Conservation (phyloP, 208 protist species). For the Crithidia mellificae region DNA sequence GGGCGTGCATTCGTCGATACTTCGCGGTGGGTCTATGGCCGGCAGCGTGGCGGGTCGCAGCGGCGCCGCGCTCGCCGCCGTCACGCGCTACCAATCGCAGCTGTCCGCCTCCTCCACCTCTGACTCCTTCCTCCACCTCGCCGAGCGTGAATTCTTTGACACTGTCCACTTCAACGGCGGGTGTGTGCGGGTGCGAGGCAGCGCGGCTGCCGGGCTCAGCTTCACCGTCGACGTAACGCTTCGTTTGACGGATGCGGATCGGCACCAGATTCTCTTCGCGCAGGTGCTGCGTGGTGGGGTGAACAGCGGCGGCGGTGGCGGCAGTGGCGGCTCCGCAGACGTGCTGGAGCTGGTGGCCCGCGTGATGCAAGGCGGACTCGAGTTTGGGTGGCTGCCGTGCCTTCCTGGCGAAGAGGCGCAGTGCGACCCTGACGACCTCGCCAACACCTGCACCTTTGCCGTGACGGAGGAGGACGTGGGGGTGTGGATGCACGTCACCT, state of each 20-base stretch:
- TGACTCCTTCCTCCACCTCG: conserved; percentile 14
- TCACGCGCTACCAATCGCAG: conserved; percentile 13
- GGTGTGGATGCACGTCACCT: conserved; percentile 71
- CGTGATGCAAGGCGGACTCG: conserved; percentile 40
- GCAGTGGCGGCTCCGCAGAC: conserved; percentile 3
- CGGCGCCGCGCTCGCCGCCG: neutral
- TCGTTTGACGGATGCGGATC: conserved; percentile 43
- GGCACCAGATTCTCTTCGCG: conserved; percentile 75
- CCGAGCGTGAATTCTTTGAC: conserved; percentile 33
- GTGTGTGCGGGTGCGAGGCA: conserved; percentile 55
- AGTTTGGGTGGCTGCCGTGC: conserved; percentile 63
- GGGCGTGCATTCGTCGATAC: no score
- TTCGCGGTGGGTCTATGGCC: no score
- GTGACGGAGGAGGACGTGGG: conserved; percentile 18
- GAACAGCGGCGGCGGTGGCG: neutral
- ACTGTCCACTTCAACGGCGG: conserved; percentile 75
- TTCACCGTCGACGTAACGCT: conserved; percentile 80
- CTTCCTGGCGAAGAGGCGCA: conserved; percentile 21
- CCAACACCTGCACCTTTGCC: conserved; percentile 24
- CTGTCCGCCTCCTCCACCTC: conserved; percentile 26
- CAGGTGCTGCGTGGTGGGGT: conserved; percentile 34
- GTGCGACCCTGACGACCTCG: conserved; percentile 11
- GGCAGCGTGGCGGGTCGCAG: neutral
- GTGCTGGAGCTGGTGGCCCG: conserved; percentile 50
- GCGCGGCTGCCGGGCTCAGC: conserved; percentile 40